Conservation (phyloP, 202 grass and related monocot species). For the Cymbopogon flexuosus region DNA sequence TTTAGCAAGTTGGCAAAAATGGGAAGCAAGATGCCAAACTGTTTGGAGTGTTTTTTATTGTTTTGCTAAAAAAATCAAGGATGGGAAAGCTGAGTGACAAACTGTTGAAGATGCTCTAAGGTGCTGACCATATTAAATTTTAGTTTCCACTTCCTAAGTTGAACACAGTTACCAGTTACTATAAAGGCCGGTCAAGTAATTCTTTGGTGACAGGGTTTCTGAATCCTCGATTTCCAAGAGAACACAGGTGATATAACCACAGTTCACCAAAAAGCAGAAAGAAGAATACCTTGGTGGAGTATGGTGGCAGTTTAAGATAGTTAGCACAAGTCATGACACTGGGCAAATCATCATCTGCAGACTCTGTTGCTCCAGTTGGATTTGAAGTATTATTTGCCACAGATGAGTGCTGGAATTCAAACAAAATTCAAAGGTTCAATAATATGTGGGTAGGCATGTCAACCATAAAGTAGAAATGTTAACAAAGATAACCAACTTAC, state of each 20-base stretch:
- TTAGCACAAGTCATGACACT: slow-evolving; percentile 98
- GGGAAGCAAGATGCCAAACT: too few species aligned
- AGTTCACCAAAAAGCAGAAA: background rate
- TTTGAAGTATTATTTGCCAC: slow-evolving; percentile 28
- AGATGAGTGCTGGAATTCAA: slow-evolving; percentile 57
- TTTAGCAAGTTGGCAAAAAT: too few species aligned
- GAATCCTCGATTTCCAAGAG: background rate
- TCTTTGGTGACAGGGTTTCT: background rate
- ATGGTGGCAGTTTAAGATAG: slow-evolving; percentile 94
- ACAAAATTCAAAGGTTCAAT: slow-evolving; percentile 6
- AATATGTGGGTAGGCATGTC: background rate
- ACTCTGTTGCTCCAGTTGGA: slow-evolving; percentile 48
- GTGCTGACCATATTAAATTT: background rate
- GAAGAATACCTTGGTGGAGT: slow-evolving; percentile 73
- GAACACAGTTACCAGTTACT: too few species aligned
- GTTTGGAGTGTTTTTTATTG: too few species aligned
- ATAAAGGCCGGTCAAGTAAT: background rate
- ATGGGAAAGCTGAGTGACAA: too few species aligned
- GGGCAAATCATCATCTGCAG: slow-evolving; percentile 80
- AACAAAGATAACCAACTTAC: slow-evolving; percentile 20
- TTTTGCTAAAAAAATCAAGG: too few species aligned
- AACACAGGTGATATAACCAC: background rate
- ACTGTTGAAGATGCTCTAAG: too few species aligned
- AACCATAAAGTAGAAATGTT: background rate
- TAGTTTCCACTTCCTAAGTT: background rate